Conservation (phyloP, 306 rosid species). For the Delonix regia region DNA sequence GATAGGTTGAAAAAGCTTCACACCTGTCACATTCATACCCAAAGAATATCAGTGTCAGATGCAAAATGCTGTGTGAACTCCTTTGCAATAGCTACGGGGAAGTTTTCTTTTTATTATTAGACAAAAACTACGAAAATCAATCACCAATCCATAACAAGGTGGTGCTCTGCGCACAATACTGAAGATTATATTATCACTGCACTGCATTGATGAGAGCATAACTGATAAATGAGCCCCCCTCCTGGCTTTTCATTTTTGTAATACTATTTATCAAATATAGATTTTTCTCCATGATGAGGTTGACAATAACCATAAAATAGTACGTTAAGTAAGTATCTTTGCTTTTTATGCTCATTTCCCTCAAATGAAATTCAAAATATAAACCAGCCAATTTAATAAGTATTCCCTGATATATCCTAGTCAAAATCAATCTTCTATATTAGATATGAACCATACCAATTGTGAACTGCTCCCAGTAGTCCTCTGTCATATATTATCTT, state of each 20-base stretch:
- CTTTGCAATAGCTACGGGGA: background rate
- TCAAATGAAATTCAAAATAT: background rate
- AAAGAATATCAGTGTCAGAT: constrained; percentile 35
- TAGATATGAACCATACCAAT: constrained; percentile 60
- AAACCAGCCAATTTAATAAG: constrained; percentile 13
- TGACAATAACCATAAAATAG: background rate
- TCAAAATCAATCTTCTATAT: constrained; percentile 5
- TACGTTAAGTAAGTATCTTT: constrained; percentile 4
- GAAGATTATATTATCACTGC: constrained; percentile 1
- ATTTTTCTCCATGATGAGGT: constrained; percentile 6
- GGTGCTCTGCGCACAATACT: background rate
- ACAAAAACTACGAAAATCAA: background rate
- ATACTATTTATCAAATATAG: background rate
- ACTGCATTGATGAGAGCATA: constrained; percentile 6
- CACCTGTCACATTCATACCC: constrained; percentile 58
- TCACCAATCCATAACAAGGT: background rate
- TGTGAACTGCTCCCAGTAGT: constrained; percentile 78
- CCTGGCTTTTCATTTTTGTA: too few relatives aligned
- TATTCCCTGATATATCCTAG: constrained; percentile 1
- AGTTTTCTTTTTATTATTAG: background rate
- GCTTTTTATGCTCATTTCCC: constrained; percentile 18
- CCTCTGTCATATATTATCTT: constrained; percentile 95
- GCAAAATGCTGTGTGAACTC: background rate
- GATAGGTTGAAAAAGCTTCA: constrained; percentile 91
- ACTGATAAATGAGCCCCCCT: background rate